Evolutionary conservation across 1,284 basidiomycete species (phyloP).

Genomic region (Apiotrichum akiyoshidainum): DNA sequence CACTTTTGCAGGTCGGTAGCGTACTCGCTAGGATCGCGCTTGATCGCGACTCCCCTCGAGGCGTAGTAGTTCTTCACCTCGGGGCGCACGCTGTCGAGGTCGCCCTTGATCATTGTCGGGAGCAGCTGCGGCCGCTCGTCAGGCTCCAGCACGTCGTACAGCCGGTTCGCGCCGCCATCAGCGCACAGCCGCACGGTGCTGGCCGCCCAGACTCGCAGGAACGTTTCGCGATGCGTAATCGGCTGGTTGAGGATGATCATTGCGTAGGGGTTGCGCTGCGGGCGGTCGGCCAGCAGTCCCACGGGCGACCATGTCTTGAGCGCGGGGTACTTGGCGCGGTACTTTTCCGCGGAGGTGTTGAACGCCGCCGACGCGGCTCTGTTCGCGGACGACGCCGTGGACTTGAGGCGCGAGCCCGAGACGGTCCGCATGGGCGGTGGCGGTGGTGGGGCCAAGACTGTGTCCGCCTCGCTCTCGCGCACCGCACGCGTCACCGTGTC

Average conservation of each 20-base stretch:
- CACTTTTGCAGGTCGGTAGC: constrained; percentile 96
- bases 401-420: background rate
- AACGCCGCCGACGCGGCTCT: background rate
- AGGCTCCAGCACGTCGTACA: constrained; percentile 63
- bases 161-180: constrained; percentile 88
- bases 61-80: constrained; percentile 72
- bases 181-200: constrained; percentile 64
- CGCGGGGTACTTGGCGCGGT: constrained; percentile 11
- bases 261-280: constrained; percentile 48
- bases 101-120: constrained; percentile 87
- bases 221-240: constrained; percentile 61
- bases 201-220: constrained; percentile 67
- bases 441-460: constrained; percentile 1
- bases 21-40: constrained; percentile 69
- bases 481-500: constrained; percentile 17
- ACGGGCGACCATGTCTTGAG: constrained; percentile 16
- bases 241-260: constrained; percentile 87
- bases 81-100: constrained; percentile 78
- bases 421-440: constrained; percentile 13
- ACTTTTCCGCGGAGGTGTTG: constrained; percentile 5
- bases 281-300: constrained; percentile 8
- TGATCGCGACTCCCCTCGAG: constrained; percentile 64
- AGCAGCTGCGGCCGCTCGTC: constrained; percentile 53
- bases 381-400: background rate
- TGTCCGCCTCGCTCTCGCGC: constrained; percentile 15